A percentile compares a stretch with the other conserved stretches of the same genome.
Conservation (phyloP, 345 rosid species). For the Camelina hispida region DNA sequence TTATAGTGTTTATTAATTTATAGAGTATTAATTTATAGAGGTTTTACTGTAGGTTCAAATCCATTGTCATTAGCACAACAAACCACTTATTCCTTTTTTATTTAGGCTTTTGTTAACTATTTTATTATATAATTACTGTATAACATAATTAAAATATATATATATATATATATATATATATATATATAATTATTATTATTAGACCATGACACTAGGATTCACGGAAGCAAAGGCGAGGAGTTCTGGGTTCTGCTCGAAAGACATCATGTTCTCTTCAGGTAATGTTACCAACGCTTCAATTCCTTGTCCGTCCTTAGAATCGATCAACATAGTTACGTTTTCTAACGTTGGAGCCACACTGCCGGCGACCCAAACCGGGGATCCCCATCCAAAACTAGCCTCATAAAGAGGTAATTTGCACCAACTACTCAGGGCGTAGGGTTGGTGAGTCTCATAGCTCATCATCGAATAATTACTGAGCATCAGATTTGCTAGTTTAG, state of each 20-base stretch:
- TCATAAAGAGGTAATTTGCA: conserved; percentile 52
- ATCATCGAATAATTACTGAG: conserved; percentile 5
- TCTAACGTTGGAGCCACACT: conserved; percentile 6
- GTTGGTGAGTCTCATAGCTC: conserved; percentile 30
- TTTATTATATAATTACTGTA: no score
- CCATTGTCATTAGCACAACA: no score
- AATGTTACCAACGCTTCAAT: conserved; percentile 58
- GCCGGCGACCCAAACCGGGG: conserved; percentile 51
- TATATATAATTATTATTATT: neutral
- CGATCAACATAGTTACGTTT: conserved; percentile 42
- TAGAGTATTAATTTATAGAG: no score
- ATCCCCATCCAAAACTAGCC: conserved; percentile 58
- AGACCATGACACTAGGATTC: conserved; percentile 41
- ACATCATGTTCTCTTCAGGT: conserved; percentile 48
- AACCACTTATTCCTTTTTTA: no score
- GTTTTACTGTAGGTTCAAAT: no score
- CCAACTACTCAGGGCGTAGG: conserved; percentile 48
- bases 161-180: no score
- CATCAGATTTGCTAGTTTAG: conserved; percentile 27
- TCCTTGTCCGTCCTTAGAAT: conserved; percentile 48
- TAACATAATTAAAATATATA: no score
- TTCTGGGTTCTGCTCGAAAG: conserved; percentile 51
- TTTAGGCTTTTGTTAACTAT: no score
- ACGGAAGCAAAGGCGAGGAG: conserved; percentile 46
- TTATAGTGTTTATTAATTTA: no score